Conservation (phyloP, 805 yeast genomes). For the Tetrapisispora taiwanensis region DNA sequence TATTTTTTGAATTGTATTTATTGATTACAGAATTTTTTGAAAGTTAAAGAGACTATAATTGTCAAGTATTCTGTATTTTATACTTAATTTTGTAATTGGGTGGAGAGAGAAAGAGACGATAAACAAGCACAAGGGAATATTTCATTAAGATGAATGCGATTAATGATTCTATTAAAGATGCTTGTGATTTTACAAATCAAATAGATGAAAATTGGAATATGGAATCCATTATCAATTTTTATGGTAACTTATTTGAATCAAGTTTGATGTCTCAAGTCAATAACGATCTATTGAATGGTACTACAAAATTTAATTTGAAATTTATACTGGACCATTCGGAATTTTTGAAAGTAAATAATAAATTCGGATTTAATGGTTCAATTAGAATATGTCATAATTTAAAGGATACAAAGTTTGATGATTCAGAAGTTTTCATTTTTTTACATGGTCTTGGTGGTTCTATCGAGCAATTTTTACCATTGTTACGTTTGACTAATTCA, state of each 20-base stretch:
- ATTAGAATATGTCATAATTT: slow-evolving; percentile 21
- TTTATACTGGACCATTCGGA: slow-evolving; percentile 15
- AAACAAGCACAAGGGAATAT: no score
- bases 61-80: no score
- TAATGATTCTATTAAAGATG: neutral
- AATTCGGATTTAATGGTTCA: neutral
- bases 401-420: neutral
- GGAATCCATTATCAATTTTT: slow-evolving; percentile 4
- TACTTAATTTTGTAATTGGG: no score
- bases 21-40: no score
- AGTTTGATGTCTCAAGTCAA: neutral
- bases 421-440: slow-evolving; percentile 43
- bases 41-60: no score
- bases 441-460: slow-evolving; percentile 91
- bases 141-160: no score
- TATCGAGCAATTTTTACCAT: slow-evolving; percentile 70
- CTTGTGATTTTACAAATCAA: slow-evolving; percentile 12
- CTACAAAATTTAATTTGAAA: slow-evolving; percentile 11
- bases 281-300: neutral
- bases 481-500: slow-evolving; percentile 47
- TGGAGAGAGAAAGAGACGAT: no score
- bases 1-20: no score
- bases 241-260: neutral
- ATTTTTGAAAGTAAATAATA: slow-evolving; percentile 3
- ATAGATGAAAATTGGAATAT: slow-evolving; percentile 11